phyloP scores from a whole-genome alignment of 2,329 filamentous ascomycete species.

The Paecilomyces formosus region DNA sequence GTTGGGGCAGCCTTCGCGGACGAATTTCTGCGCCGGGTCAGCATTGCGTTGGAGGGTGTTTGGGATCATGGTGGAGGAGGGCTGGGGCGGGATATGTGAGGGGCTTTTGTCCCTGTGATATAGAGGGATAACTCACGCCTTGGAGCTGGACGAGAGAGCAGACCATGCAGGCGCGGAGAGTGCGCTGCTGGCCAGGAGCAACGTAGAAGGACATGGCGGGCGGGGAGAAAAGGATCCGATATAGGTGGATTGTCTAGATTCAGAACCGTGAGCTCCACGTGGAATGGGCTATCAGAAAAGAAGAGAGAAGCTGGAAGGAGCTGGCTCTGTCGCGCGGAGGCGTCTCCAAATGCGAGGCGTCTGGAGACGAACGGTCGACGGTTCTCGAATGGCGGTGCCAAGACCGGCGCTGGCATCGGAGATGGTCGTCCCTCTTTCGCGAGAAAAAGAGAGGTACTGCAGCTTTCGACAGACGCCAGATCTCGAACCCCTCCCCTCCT shows the following conservation, averaged over 20 bases:
- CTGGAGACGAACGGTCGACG: constrained; percentile 11
- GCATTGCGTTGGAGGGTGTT: constrained; percentile 10
- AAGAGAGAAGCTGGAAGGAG: not conserved
- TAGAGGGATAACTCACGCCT: constrained; percentile 45
- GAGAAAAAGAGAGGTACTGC: constrained; percentile 9
- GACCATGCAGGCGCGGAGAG: constrained; percentile 95
- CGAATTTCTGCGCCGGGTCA: constrained; percentile 60
- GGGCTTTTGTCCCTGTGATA: too few species aligned
- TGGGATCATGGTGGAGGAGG: constrained; percentile 5
- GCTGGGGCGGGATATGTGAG: not conserved
- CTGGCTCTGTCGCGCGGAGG: not conserved
- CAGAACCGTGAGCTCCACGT: not conserved
- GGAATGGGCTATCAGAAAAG: not conserved
- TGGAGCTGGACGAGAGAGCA: constrained; percentile 89
- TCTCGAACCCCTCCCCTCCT: not conserved
- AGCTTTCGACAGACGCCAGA: not conserved
- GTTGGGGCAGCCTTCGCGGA: constrained; percentile 84
- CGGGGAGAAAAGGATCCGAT: not conserved
- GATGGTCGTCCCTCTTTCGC: not conserved
- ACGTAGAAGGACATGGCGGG: constrained; percentile 54
- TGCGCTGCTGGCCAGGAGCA: constrained; percentile 67
- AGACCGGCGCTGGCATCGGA: constrained; percentile 15
- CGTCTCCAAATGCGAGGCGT: constrained; percentile 1
- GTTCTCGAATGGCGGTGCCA: constrained; percentile 22
- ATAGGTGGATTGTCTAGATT: not conserved